Conservation (phyloP, 2,329 filamentous ascomycete species). For the Xylaria sp. region DNA sequence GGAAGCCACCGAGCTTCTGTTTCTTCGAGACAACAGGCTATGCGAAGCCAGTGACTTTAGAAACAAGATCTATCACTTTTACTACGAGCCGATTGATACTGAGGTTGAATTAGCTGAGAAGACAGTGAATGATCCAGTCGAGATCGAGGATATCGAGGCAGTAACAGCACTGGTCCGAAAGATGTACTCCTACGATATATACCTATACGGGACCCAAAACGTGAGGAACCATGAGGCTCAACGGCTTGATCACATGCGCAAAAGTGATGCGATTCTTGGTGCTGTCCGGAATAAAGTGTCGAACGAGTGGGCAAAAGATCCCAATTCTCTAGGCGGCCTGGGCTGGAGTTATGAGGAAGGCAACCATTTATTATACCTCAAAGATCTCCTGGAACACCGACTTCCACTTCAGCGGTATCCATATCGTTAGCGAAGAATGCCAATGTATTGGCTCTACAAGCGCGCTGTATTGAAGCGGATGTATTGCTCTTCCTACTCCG, state of each 20-base stretch:
- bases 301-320: slow-evolving; percentile 1
- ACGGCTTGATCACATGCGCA: neutral
- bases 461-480: no score
- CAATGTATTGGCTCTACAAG: no score
- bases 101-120: no score
- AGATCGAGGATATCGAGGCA: neutral
- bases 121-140: neutral
- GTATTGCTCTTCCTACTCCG: no score
- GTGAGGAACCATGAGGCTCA: neutral
- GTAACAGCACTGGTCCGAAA: neutral
- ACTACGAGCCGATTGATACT: no score
- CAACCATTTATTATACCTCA: neutral
- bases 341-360: neutral
- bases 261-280: neutral
- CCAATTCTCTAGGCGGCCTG: neutral
- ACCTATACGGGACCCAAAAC: neutral
- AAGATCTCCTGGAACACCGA: no score
- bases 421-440: no score
- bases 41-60: no score
- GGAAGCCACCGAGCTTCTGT: no score
- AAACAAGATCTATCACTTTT: no score
- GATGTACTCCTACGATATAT: neutral
- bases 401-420: no score
- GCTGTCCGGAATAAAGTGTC: neutral
- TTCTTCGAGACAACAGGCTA: no score